A percentile compares a stretch with the other conserved stretches of the same genome.
Conservation (phyloP, 179 eudicot genomes). For the Heliamphora pulchella region DNA sequence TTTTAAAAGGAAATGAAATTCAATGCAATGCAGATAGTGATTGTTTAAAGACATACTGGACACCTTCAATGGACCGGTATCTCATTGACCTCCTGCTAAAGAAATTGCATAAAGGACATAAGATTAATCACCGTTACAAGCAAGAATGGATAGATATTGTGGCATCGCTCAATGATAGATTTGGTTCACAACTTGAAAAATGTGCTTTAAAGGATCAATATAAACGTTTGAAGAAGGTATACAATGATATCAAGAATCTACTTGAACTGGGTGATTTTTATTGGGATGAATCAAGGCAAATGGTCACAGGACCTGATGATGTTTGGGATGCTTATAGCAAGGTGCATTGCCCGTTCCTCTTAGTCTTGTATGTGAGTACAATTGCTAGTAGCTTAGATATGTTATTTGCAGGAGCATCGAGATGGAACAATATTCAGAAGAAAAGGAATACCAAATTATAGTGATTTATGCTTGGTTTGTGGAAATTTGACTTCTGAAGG, state of each 20-base stretch:
- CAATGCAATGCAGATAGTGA: slow-evolving; percentile 13
- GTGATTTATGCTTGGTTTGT: slow-evolving; percentile 13
- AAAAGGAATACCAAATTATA: slow-evolving; percentile 1
- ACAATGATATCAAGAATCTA: slow-evolving; percentile 11
- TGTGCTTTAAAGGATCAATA: not conserved
- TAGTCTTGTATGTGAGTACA: not conserved
- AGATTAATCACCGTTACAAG: not conserved
- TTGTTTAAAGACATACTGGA: slow-evolving; percentile 11
- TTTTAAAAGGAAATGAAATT: not conserved
- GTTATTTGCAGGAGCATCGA: slow-evolving; percentile 10
- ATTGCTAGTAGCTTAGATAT: slow-evolving; percentile 7
- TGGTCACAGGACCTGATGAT: slow-evolving; percentile 5
- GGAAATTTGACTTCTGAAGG: slow-evolving; percentile 13
- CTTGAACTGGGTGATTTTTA: slow-evolving; percentile 8
- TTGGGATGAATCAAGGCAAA: slow-evolving; percentile 17
- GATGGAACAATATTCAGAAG: not conserved
- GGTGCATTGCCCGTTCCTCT: slow-evolving; percentile 6
- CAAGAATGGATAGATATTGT: not conserved
- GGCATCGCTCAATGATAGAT: not conserved
- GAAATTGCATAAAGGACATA: slow-evolving; percentile 11
- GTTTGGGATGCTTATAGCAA: slow-evolving; percentile 8
- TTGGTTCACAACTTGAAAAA: slow-evolving; percentile 8
- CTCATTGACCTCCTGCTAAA: slow-evolving; percentile 18
- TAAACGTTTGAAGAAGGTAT: slow-evolving; percentile 14
- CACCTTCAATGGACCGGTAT: slow-evolving; percentile 16